Percentiles rank a stretch among this genome's conserved stretches.
Evolutionary conservation across 495 filamentous ascomycete genomes (phyloP).

Genomic region (Copromyces sp.): DNA sequence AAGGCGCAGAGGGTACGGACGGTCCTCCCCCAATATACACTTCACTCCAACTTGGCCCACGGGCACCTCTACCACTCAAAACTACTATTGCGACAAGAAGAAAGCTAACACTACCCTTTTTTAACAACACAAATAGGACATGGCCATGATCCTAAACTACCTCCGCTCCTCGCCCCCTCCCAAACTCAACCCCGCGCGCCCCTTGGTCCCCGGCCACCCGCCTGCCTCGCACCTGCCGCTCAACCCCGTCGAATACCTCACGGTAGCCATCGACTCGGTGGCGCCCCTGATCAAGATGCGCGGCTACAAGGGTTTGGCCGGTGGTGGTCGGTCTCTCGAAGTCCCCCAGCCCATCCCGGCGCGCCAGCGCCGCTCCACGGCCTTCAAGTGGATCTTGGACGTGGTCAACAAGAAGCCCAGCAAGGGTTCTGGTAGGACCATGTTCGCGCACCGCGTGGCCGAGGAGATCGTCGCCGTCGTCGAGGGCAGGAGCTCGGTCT

Average conservation of each 20-base stretch:
- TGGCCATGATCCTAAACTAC: conserved; percentile 73
- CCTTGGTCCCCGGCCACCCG: conserved; percentile 63
- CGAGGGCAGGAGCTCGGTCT: conserved; percentile 72
- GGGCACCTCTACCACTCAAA: background rate
- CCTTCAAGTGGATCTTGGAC: conserved; percentile 82
- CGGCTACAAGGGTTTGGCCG: conserved; percentile 62
- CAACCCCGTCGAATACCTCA: conserved; percentile 69
- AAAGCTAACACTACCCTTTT: conserved; percentile 5
- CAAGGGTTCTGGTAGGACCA: conserved; percentile 47
- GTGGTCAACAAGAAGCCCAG: conserved; percentile 61
- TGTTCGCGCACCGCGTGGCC: conserved; percentile 69
- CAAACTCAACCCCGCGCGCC: conserved; percentile 51
- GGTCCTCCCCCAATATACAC: conserved; percentile 1
- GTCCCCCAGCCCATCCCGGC: conserved; percentile 66
- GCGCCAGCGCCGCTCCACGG: conserved; percentile 64
- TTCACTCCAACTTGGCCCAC: background rate
- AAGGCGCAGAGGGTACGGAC: conserved; percentile 68
- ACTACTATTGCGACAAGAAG: background rate
- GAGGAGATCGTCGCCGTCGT: conserved; percentile 81
- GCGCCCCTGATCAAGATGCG: conserved; percentile 76
- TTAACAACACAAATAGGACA: conserved; percentile 46
- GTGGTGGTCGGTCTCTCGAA: conserved; percentile 76
- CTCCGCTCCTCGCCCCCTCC: conserved; percentile 80
- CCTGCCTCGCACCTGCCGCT: conserved; percentile 63
- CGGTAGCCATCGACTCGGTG: conserved; percentile 89